A percentile compares a stretch with the other conserved stretches of the same genome.
Conservation (phyloP, 208 protist species). For the Leishmania martiniquensis region DNA sequence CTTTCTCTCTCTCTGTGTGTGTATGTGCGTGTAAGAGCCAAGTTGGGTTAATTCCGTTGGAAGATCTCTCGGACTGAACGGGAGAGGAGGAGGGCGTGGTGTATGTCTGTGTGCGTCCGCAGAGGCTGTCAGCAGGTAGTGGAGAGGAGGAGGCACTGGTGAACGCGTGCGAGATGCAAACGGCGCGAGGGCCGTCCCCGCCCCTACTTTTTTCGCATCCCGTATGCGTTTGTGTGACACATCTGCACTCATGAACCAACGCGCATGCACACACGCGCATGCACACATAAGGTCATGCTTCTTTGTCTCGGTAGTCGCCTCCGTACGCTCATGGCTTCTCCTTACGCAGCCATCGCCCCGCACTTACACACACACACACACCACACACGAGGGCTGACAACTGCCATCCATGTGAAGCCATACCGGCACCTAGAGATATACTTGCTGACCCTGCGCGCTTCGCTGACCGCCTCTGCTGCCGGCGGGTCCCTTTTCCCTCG, state of each 20-base stretch:
- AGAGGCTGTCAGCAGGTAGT: not conserved
- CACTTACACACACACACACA: not conserved
- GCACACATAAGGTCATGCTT: not conserved
- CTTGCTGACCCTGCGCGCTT: not conserved
- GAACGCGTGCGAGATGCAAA: not conserved
- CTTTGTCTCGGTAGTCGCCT: not conserved
- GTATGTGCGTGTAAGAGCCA: too few relatives aligned
- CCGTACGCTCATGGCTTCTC: not conserved
- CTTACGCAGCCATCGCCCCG: conserved; percentile 2
- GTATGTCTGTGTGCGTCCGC: not conserved
- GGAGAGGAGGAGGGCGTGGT: not conserved
- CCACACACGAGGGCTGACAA: not conserved
- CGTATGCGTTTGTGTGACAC: not conserved
- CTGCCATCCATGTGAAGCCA: not conserved
- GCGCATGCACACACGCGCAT: not conserved
- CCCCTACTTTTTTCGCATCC: not conserved
- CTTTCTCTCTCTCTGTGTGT: too few relatives aligned
- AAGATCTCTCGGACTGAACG: too few relatives aligned
- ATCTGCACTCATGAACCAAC: not conserved
- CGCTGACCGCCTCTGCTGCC: not conserved
- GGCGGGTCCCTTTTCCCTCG: not conserved
- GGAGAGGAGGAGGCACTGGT: not conserved
- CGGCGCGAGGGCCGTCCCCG: not conserved
- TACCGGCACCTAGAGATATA: not conserved
- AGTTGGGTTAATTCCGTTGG: too few relatives aligned